phyloP scores from a whole-genome alignment of 2,329 filamentous ascomycete genomes.

The Penicillium expansum region DNA sequence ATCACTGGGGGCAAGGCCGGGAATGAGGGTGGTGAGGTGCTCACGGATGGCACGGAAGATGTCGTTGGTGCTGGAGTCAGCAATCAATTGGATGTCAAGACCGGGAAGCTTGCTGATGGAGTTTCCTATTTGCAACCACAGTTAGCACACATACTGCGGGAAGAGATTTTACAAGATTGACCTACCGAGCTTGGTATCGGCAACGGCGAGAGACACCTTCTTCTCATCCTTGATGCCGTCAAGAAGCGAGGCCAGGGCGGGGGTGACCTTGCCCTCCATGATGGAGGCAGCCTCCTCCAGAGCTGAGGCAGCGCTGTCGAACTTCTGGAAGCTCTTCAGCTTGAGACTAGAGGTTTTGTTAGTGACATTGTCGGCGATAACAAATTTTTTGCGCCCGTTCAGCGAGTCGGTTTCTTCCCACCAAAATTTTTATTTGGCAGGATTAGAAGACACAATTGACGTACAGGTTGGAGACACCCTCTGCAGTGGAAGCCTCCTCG shows the following conservation, averaged over 20 bases:
- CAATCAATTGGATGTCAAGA: conserved; percentile 78
- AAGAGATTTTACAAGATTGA: conserved; percentile 3
- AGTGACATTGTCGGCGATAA: conserved; percentile 20
- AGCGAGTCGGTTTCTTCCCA: conserved; percentile 4
- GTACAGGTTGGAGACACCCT: conserved; percentile 83
- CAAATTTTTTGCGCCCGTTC: conserved; percentile 27
- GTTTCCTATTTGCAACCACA: conserved; percentile 52
- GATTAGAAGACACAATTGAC: conserved; percentile 37
- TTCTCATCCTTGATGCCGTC: conserved; percentile 94
- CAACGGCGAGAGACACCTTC: conserved; percentile 90
- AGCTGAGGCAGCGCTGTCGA: conserved; percentile 86
- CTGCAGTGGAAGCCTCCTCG: conserved; percentile 71
- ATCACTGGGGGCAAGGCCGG: conserved; percentile 78
- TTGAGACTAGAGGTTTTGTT: conserved; percentile 63
- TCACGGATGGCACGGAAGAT: conserved; percentile 93
- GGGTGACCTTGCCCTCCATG: conserved; percentile 91
- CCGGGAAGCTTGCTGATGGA: conserved; percentile 90
- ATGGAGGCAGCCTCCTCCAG: conserved; percentile 86
- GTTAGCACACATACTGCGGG: conserved; percentile 13
- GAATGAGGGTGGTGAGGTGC: conserved; percentile 84
- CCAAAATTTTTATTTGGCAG: conserved; percentile 7
- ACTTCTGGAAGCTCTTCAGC: conserved; percentile 96
- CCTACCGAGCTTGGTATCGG: conserved; percentile 79
- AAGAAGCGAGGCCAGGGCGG: conserved; percentile 76
- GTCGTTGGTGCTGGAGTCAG: conserved; percentile 78